Base-by-base conservation (phyloP, 2,329 filamentous ascomycete species). In the Colletotrichum ledebouriae region DNA sequence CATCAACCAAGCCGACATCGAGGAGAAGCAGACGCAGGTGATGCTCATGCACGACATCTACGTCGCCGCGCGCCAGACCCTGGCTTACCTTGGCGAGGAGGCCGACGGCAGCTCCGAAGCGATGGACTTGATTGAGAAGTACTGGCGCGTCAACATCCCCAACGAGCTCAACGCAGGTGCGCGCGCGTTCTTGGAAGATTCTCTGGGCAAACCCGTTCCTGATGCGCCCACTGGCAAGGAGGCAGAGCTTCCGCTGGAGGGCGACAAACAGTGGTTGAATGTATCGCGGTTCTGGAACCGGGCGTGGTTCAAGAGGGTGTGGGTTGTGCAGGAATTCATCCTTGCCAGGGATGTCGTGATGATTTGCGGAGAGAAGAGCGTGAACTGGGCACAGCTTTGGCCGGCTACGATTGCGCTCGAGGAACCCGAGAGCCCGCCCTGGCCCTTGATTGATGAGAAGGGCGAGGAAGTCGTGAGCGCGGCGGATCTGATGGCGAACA, bases 11-110 rank as follows among this genome's bases (percentile, higher is more conserved):
- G 29, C 63, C 42, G 55, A 73, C 50, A 1, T 25, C 0, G 7
- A 4, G 10, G 72, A 73, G 52, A 63, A 69, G 29, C 67, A 71
- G 60, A 33, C 39, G n/a, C 72, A 73, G 37, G 55, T 73, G 6
- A 39, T 57, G 33, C 47, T 72, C 25, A 56, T 68, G 61, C 50
- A 63, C 17, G 63, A 71, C 58, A 59, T 73, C 17, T 78, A 76
- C 66, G 71, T 71, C 0, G 59, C 52, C 6, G 75, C 73, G 20
- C 44, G 52, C 2, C 71, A 59, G 46, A 69, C 74, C 1, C 53
- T 78, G 17, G 69, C 76, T 4, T 79, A 77, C 73, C 71, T 78
- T 3, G 77, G 76, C 2, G 52, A 52, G 4, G 58, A 69, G 46
- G 67, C 67, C 15, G 67, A 67, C 12, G 67, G 50, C 56, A 69